phyloP scores from a whole-genome alignment of 2,329 filamentous ascomycete genomes.

The Fusarium anthophilum region DNA sequence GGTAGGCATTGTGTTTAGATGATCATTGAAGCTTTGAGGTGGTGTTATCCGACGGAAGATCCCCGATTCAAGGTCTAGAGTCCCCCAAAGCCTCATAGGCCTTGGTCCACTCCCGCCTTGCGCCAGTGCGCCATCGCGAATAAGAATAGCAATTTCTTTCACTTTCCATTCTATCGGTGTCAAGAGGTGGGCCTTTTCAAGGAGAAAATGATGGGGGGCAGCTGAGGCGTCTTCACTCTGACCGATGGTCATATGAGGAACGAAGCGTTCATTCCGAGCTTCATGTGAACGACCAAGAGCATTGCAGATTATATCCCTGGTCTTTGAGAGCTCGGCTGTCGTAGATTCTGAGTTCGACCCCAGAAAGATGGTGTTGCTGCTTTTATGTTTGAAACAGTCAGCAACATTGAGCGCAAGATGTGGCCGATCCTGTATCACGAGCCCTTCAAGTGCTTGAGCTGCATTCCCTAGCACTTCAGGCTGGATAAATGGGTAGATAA shows the following conservation, averaged over 20 bases:
- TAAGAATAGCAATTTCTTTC: slow-evolving; percentile 60
- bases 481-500: slow-evolving; percentile 72
- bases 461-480: slow-evolving; percentile 57
- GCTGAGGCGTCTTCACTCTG: slow-evolving; percentile 61
- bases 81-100: slow-evolving; percentile 67
- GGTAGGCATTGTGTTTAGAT: neutral
- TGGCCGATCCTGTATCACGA: slow-evolving; percentile 20
- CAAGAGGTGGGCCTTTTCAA: slow-evolving; percentile 62
- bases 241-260: slow-evolving; percentile 67
- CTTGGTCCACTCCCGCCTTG: slow-evolving; percentile 45
- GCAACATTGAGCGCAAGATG: slow-evolving; percentile 51
- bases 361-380: slow-evolving; percentile 61
- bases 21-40: slow-evolving; percentile 6
- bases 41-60: slow-evolving; percentile 3
- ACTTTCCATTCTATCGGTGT: slow-evolving; percentile 60
- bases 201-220: slow-evolving; percentile 59
- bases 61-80: slow-evolving; percentile 50
- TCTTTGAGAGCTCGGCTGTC: slow-evolving; percentile 39
- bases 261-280: slow-evolving; percentile 42
- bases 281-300: slow-evolving; percentile 46
- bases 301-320: slow-evolving; percentile 50
- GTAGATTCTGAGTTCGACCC: slow-evolving; percentile 31
- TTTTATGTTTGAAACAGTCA: slow-evolving; percentile 59
- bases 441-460: slow-evolving; percentile 42
- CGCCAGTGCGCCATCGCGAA: slow-evolving; percentile 54